A percentile compares a stretch with the other conserved stretches of the same genome.
Evolutionary conservation across 805 yeast species (phyloP).

Genomic region (Wickerhamiella sorbophila): DNA sequence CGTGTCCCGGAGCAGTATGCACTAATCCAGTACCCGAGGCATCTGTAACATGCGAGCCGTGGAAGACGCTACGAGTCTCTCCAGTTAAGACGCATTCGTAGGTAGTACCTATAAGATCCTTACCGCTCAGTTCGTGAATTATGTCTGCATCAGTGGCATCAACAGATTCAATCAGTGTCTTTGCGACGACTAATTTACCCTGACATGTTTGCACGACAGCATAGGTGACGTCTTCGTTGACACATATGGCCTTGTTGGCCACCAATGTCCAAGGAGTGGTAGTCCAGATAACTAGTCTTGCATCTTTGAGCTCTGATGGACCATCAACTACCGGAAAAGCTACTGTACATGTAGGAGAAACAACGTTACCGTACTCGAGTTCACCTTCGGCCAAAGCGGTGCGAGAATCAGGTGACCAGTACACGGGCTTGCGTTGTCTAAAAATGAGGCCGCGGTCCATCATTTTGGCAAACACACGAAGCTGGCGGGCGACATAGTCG

Average conservation of each 20-base stretch:
- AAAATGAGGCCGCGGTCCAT: conserved; percentile 53
- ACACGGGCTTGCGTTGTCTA: conserved; percentile 87
- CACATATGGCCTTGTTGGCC: conserved; percentile 71
- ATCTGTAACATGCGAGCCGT: conserved; percentile 70
- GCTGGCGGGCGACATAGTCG: conserved; percentile 60
- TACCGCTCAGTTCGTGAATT: conserved; percentile 29
- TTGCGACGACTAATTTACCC: conserved; percentile 46
- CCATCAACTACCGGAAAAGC: conserved; percentile 41
- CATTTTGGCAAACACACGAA: conserved; percentile 52
- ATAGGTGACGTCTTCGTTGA: conserved; percentile 46
- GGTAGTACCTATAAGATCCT: conserved; percentile 25
- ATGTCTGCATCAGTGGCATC: conserved; percentile 10
- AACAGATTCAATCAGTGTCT: conserved; percentile 21
- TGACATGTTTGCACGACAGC: conserved; percentile 30
- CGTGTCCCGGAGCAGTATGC: conserved; percentile 97
- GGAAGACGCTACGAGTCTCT: conserved; percentile 44
- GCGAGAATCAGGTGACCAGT: conserved; percentile 89
- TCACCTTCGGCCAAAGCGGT: conserved; percentile 97
- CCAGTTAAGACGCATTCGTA: conserved; percentile 46
- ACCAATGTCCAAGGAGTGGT: conserved; percentile 97
- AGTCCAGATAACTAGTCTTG: conserved; percentile 59
- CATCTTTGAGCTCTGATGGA: background rate
- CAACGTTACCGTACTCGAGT: conserved; percentile 64
- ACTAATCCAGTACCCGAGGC: conserved; percentile 88
- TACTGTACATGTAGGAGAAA: conserved; percentile 47